Conservation (phyloP, 2,329 filamentous ascomycete genomes). For the Stagonosporopsis tanaceti region DNA sequence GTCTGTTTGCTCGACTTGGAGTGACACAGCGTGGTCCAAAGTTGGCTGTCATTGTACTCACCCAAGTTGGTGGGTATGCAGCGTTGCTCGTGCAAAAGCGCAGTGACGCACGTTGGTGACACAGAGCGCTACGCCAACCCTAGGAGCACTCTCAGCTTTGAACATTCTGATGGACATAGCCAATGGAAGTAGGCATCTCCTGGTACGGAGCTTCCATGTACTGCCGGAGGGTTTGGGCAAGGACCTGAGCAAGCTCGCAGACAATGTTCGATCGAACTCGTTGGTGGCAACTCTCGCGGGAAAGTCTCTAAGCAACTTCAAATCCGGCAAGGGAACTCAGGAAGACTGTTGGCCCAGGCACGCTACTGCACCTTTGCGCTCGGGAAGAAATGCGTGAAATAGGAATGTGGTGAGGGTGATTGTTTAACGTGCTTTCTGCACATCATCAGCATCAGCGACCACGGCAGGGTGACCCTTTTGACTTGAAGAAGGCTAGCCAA, state of each 20-base stretch:
- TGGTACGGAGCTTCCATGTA: not conserved
- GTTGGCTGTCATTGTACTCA: slow-evolving; percentile 1
- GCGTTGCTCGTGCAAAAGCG: slow-evolving; percentile 12
- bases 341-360: not conserved
- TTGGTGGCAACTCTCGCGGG: not conserved
- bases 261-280: not conserved
- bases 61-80: not conserved
- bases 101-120: slow-evolving; percentile 12
- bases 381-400: not conserved
- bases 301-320: not conserved
- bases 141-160: not conserved
- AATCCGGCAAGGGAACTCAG: not conserved
- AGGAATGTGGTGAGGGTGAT: not conserved
- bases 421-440: slow-evolving; percentile 2
- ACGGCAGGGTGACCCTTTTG: slow-evolving; percentile 9
- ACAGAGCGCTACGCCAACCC: not conserved
- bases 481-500: not conserved
- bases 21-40: slow-evolving; percentile 16
- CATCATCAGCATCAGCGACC: not conserved
- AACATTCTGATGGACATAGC: not conserved
- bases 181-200: not conserved
- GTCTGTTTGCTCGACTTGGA: not conserved
- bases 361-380: not conserved
- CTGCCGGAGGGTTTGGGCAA: not conserved
- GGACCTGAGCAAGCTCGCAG: not conserved